Evolutionary conservation across 2,329 filamentous ascomycete species (phyloP).

Genomic region (Lecanicillium sp.): DNA sequence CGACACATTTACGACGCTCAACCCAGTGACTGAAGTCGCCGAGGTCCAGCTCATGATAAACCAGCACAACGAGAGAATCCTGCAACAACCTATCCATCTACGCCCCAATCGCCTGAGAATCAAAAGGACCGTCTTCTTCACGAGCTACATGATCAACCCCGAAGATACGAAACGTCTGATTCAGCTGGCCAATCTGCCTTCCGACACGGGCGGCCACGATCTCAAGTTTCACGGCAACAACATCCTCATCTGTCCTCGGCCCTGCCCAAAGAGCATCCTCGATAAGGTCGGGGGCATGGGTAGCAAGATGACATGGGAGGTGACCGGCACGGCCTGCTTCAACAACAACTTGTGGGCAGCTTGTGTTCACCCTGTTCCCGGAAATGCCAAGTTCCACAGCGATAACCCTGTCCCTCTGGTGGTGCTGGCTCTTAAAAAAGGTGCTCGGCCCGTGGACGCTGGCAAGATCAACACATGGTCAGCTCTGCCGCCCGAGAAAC

Average conservation of each 20-base stretch:
- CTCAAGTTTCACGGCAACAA: conserved; percentile 80
- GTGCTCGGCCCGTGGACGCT: conserved; percentile 71
- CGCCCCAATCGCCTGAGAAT: conserved; percentile 53
- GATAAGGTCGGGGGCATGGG: conserved; percentile 83
- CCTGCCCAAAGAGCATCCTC: conserved; percentile 63
- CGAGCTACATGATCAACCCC: conserved; percentile 75
- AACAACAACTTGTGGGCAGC: conserved; percentile 87
- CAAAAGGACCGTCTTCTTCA: conserved; percentile 84
- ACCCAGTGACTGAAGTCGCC: conserved; percentile 71
- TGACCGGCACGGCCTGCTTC: conserved; percentile 65
- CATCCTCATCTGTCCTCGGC: conserved; percentile 79
- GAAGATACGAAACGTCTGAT: conserved; percentile 66
- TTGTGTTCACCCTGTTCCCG: conserved; percentile 63
- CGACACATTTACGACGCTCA: conserved; percentile 64
- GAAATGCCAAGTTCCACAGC: conserved; percentile 62
- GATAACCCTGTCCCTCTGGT: conserved; percentile 73
- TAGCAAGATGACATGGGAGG: conserved; percentile 74
- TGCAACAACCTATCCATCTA: conserved; percentile 22
- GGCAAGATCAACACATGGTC: conserved; percentile 79
- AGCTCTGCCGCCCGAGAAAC: conserved; percentile 60
- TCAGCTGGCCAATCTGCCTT: conserved; percentile 58
- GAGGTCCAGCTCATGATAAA: conserved; percentile 88
- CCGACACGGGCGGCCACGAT: conserved; percentile 57
- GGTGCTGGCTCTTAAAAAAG: conserved; percentile 72
- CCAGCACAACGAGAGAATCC: conserved; percentile 60